Evolutionary conservation across 1,139 yeast genomes (phyloP), one percentile per base, ranked within the genome.

Genomic region (Yamadazyma dendronema): DNA sequence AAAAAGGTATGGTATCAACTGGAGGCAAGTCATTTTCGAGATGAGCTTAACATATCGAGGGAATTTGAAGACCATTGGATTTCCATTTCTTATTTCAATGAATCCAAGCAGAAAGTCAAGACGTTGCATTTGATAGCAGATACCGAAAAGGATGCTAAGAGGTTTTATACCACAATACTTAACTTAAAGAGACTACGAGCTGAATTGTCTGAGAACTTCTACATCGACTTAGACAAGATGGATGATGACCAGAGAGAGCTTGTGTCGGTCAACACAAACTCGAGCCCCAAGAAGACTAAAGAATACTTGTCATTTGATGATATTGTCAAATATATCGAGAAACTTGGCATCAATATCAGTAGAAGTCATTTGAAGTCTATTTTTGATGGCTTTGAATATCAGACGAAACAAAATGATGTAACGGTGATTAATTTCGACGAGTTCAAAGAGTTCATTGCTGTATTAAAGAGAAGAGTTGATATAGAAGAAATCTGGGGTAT

Each of bases 21-120:
- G 11, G 84, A 84, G 48, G 97, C 96, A 1, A 71, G 76, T 19
- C 84, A 85, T 45, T 90, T 88, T 53, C 67, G 96, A 41, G 96
- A 90, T 52, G 95, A 87, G 56, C 74, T 86, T 45, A 82, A 83
- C 33, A 74, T 89, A 1, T 76, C 90, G 1, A 66, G 77, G 33
- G 89, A 84, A 34, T 75, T 74, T 37, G 79, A 80, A 34, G 65
- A 69, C 11, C 65, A 77, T 14, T 92, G 98, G 98, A 72, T 87
- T 1, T 82, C 96, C 0, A 75, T 92, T 23, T 77, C 87, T 11
- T 90, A 87, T 53, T 74, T 67, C 30, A 72, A 75, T 47, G 75
- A 76, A 41, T 62, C 77, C 38, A 82, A 84, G 44, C 79, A 79
- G 29, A 73, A 68, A 42, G 55, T 73, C 30, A 77, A 76, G 48